Base-by-base conservation (phyloP, 495 filamentous ascomycete genomes). In the Neurospora sp. region DNA sequence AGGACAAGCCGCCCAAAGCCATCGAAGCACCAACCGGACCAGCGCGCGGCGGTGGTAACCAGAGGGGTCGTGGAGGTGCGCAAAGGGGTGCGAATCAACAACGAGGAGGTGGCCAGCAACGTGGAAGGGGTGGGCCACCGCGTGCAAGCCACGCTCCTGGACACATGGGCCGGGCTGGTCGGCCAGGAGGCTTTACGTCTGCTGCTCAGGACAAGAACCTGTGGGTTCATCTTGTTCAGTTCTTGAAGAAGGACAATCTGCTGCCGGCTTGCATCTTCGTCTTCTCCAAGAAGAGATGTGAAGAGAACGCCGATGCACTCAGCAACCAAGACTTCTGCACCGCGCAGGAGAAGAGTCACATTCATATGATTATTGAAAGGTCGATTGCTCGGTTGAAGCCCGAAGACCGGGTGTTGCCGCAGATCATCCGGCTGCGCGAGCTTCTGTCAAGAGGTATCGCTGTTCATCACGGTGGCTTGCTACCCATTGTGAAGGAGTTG, bases 401-500 rank as follows among this genome's bases (percentile, higher is more conserved):
- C 11, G 95, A 98, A 79, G 96, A 99, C 79, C 85, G 96, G 42
- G 83, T 89, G 1, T 86, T 99, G 3, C 96, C 96, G 9, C 96
- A 99, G 81, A 97, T 99, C 75, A 87, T 93, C 72, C 88, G 94
- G 27, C 86, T 98, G 71, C 87, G 93, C 69, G 96, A 98, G 75
- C 85, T 98, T 70, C 85, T 99, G 27, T 87, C 90, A 73, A 88
- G 96, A 77, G 96, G 96, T 69, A 91, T 99, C 77, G 96, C 96
- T 39, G 96, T 99, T 6, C 96, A 99, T 79, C 96, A 99, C 82
- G 96, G 96, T 75, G 96, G 96, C 71, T 85, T 99, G 71, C 80
- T 99, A 44, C 96, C 96, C 9, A 99, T 99, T 78, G 94, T 98
- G 73, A 99, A 99, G 82, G 96, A 99, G 82, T 88, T 98, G 39